Evolutionary conservation across 2,329 filamentous ascomycete genomes (phyloP), one percentile per base, ranked within the genome.

Genomic region (Neofusicoccum sp.): DNA sequence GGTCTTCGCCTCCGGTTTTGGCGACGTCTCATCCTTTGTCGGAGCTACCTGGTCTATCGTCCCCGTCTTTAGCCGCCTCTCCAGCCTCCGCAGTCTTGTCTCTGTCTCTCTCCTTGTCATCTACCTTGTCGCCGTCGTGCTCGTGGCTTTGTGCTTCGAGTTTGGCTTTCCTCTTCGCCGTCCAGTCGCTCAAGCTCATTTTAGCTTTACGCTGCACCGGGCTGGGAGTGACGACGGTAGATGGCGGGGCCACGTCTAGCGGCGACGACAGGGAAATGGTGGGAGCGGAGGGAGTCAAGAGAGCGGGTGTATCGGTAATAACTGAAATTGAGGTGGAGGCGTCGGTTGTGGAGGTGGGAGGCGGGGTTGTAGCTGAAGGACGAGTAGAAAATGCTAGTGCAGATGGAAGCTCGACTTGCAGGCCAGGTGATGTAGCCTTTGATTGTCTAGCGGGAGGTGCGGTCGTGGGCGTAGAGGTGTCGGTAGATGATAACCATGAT

Each of bases 351-450:
- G 63, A 62, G 30, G 61, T 63, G 38, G 64, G 63, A 44, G 61
- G 64, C 6, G 64, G 63, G 11, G 62, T 59, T 36, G 65, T 58
- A 0, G 62, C 45, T 28, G 45, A 40, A 6, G 44, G 26, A 9
- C 20, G 57, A 48, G 67, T 65, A 43, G 63, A 62, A 48, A 68
- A 57, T 51, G 70, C 65, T 51, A 65, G 65, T 61, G 69, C 68
- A 34, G 68, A 61, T 40, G 73, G 72, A 61, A 73, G 65, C 36
- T 71, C 68, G 28, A 72, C 62, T 33, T 68, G 67, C 41, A 72
- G 64, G 47, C 70, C 69, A 9, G 61, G 62, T 12, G 59, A 61
- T 30, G 64, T 54, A 28, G 66, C 70, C 36, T 64, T 61, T 6
- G 51, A 56, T 28, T 56, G 26, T 38, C 31, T 33, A 28, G 51